These are phyloP conservation scores for Triangularia setosa DNA, from an alignment of 2,329 filamentous ascomycete species.

Conservation along the genomic window DNA sequence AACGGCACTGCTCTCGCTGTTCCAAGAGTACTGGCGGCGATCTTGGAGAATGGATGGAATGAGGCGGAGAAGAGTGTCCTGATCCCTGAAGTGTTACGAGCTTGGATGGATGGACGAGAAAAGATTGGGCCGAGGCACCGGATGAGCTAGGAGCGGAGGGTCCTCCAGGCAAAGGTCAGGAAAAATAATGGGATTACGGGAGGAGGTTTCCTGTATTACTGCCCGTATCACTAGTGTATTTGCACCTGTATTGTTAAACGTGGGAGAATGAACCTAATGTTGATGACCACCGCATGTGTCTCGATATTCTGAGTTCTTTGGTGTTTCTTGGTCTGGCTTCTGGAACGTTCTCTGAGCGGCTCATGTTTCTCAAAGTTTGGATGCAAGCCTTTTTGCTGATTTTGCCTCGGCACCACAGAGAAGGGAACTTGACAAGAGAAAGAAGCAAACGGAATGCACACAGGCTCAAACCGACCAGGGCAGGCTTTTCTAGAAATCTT, in stretches of 20 bases:
- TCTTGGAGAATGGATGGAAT: constrained; percentile 89
- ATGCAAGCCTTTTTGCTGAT: background rate
- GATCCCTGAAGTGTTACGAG: constrained; percentile 73
- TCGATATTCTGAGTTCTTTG: background rate
- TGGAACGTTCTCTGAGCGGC: background rate
- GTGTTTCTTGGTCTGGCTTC: background rate
- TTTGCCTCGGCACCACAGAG: background rate
- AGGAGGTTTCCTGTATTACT: constrained; percentile 3
- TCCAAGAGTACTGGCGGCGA: constrained; percentile 80
- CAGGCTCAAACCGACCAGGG: background rate
- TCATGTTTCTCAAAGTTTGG: background rate
- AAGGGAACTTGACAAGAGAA: background rate
- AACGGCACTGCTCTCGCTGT: constrained; percentile 94
- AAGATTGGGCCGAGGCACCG: constrained; percentile 48
- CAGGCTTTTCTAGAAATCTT: background rate
- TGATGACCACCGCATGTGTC: background rate
- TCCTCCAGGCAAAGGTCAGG: background rate
- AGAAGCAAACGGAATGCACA: background rate
- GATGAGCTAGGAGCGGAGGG: constrained; percentile 6
- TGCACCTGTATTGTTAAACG: background rate
- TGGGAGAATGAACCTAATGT: background rate
- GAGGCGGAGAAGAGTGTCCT: constrained; percentile 61
- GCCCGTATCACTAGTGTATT: background rate
- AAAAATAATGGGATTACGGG: background rate
- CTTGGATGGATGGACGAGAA: constrained; percentile 77